A percentile compares a stretch with the other conserved stretches of the same genome.
Conservation (phyloP, 768 basidiomycete species). For the Clavulina sp. region DNA sequence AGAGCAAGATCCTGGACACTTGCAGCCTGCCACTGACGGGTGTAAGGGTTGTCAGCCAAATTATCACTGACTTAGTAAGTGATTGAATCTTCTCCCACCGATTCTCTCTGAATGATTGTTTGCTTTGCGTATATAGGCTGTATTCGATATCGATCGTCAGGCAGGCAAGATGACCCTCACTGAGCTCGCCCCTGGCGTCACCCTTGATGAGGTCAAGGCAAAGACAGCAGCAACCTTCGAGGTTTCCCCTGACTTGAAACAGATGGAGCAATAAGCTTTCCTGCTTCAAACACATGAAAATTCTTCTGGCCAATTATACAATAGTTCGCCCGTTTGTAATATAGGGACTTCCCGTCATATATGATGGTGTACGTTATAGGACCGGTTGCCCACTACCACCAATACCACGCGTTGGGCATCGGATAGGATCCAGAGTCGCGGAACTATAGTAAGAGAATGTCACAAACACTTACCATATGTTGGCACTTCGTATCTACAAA, state of each 20-base stretch:
- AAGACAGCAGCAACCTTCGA: conserved; percentile 77
- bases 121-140: conserved; percentile 18
- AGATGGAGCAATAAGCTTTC: conserved; percentile 8
- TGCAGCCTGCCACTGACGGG: conserved; percentile 82
- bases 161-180: conserved; percentile 55
- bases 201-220: conserved; percentile 63
- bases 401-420: too few species aligned
- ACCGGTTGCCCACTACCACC: too few species aligned
- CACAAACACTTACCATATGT: too few species aligned
- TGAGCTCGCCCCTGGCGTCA: conserved; percentile 73
- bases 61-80: conserved; percentile 73
- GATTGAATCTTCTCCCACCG: not conserved
- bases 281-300: not conserved
- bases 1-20: conserved; percentile 67
- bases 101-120: not conserved
- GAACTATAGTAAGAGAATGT: too few species aligned
- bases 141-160: conserved; percentile 71
- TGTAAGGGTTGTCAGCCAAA: conserved; percentile 70
- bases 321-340: too few species aligned
- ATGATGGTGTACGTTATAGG: too few species aligned
- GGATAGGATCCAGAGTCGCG: too few species aligned
- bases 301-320: too few species aligned
- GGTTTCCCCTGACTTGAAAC: conserved; percentile 17
- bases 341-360: too few species aligned
- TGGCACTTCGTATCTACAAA: too few species aligned